phyloP scores from a whole-genome alignment of 2,329 filamentous ascomycete species.

The Bimuria novae-zelandiae region DNA sequence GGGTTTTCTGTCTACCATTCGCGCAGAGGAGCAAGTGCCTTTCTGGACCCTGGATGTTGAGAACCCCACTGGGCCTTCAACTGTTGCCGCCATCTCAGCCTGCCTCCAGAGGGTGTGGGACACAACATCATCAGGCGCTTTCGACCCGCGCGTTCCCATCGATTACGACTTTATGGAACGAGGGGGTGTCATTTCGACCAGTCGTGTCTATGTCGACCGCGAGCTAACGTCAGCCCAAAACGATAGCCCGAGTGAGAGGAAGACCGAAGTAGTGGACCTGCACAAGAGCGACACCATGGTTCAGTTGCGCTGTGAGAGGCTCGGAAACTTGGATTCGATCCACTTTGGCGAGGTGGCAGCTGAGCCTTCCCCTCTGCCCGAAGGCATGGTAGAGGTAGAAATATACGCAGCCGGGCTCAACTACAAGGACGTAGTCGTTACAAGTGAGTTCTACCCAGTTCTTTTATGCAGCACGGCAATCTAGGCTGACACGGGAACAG shows the following conservation, averaged over 20 bases:
- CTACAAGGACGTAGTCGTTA: conserved; percentile 13
- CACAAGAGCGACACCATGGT: conserved; percentile 4
- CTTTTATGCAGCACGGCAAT: too few species aligned
- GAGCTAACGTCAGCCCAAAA: conserved; percentile 1
- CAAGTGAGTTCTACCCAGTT: too few species aligned
- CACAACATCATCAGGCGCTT: background rate
- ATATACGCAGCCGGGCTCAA: too few species aligned
- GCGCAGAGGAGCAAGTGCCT: background rate
- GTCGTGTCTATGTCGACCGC: conserved; percentile 8
- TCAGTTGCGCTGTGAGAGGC: conserved; percentile 11
- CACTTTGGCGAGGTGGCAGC: conserved; percentile 9
- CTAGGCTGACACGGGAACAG: too few species aligned
- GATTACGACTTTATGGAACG: conserved; percentile 15
- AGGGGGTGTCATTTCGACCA: conserved; percentile 9
- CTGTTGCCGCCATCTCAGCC: background rate
- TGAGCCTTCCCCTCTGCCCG: conserved; percentile 3
- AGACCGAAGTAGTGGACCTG: background rate
- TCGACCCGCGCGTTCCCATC: background rate
- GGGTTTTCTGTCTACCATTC: background rate
- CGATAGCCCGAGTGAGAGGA: conserved; percentile 1
- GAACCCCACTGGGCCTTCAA: background rate
- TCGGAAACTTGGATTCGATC: conserved; percentile 17
- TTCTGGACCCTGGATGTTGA: background rate
- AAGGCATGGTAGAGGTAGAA: too few species aligned
- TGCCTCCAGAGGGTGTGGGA: background rate